These are phyloP conservation scores for Closterium sp. DNA, from an alignment of 139 green algal species.

Conservation along the genomic window DNA sequence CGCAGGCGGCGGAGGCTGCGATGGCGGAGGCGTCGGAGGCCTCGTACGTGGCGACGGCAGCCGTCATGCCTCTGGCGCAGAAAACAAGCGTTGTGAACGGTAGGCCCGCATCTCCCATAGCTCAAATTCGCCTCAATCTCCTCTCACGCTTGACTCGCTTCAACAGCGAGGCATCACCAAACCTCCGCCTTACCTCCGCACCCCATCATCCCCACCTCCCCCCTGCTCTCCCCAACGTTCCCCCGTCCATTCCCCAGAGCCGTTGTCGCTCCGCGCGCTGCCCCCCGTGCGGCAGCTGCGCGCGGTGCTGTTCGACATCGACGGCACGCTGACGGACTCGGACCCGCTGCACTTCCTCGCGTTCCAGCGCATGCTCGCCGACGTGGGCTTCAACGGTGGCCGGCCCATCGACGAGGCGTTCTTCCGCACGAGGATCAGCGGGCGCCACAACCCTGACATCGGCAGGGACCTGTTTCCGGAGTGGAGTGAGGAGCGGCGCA, in stretches of 20 bases:
- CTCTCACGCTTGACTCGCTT: background rate
- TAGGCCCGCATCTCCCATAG: background rate
- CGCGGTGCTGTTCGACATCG: conserved; percentile 54
- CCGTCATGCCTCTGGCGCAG: background rate
- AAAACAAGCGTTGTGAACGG: background rate
- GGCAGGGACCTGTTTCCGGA: conserved; percentile 70
- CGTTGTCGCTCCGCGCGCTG: background rate
- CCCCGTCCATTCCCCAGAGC: background rate
- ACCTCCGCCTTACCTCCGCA: background rate
- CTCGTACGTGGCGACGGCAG: background rate
- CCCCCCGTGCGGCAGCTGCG: conserved; percentile 20
- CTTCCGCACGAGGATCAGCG: conserved; percentile 60
- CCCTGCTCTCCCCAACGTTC: background rate
- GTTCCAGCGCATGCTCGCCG: conserved; percentile 24
- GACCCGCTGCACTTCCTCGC: conserved; percentile 52
- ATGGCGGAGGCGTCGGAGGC: background rate
- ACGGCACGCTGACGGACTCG: conserved; percentile 51
- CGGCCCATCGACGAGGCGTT: conserved; percentile 66
- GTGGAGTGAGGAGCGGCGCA: conserved; percentile 55
- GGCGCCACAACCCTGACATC: conserved; percentile 70
- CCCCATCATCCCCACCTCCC: background rate
- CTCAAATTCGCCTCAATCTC: background rate
- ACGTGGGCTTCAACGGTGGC: conserved; percentile 61
- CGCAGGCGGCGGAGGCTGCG: background rate
- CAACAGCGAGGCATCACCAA: background rate